Evolutionary conservation across 441 rosid genomes (phyloP).

Genomic region (Aleurites moluccanus): DNA sequence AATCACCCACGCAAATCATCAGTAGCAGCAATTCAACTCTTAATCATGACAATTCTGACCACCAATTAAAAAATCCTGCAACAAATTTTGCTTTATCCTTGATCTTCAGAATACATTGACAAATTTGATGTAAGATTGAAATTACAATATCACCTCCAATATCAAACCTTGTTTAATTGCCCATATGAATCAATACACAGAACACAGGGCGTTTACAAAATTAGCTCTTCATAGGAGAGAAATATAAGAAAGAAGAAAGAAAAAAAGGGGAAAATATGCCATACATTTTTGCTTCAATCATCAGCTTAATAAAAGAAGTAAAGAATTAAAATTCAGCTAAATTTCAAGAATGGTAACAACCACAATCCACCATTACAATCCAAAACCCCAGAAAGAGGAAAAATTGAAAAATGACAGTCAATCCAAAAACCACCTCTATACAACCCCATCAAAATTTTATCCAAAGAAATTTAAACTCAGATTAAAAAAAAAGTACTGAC

Average conservation of each 20-base stretch:
- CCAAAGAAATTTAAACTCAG: background rate
- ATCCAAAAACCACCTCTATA: slow-evolving; percentile 13
- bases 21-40: background rate
- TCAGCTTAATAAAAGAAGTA: background rate
- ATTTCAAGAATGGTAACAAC: slow-evolving; percentile 4
- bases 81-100: background rate
- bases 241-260: background rate
- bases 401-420: background rate
- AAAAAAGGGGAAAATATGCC: background rate
- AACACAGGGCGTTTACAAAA: background rate
- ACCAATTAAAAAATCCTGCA: background rate
- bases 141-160: background rate
- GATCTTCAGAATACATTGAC: background rate
- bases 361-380: slow-evolving; percentile 7
- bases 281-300: background rate
- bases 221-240: background rate
- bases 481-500: background rate
- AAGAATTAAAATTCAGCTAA: slow-evolving; percentile 13
- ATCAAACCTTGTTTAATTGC: background rate
- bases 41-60: background rate
- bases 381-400: background rate
- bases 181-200: background rate
- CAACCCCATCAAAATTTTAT: slow-evolving; percentile 17
- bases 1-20: background rate
- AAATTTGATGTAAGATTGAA: background rate